Percentiles rank a stretch among this genome's conserved stretches.
Conservation (phyloP, 345 rosid genomes). For the Syzygium oleosum region DNA sequence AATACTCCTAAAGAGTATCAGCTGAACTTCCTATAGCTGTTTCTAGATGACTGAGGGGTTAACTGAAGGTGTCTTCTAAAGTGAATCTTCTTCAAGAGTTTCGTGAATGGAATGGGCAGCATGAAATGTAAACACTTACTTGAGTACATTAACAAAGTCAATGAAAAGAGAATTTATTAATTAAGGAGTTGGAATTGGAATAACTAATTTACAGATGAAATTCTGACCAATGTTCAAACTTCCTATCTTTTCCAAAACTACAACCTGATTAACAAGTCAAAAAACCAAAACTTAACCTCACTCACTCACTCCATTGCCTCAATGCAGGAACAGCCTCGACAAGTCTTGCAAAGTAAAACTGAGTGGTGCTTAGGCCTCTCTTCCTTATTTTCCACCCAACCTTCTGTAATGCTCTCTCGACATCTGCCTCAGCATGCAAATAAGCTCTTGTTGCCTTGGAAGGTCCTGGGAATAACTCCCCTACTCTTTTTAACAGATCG, state of each 20-base stretch:
- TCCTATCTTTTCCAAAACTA: background rate
- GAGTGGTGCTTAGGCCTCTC: conserved; percentile 68
- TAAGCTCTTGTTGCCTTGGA: conserved; percentile 96
- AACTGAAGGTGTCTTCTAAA: background rate
- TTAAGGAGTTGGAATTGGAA: background rate
- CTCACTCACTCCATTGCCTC: background rate
- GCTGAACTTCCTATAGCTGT: background rate
- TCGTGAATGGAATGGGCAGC: background rate
- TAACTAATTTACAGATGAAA: background rate
- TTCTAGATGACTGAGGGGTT: background rate
- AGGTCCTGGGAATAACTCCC: conserved; percentile 96
- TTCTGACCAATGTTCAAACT: background rate
- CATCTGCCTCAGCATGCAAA: conserved; percentile 83
- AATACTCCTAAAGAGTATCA: background rate
- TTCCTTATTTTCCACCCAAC: conserved; percentile 86
- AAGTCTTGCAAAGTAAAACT: conserved; percentile 80
- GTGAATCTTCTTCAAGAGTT: background rate
- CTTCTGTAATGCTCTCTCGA: conserved; percentile 69
- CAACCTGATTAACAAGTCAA: background rate
- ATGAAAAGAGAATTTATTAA: background rate
- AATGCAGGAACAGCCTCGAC: conserved; percentile 67
- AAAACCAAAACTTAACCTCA: background rate
- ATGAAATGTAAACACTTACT: background rate
- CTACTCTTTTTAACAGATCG: conserved; percentile 64
- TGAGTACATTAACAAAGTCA: background rate